These are phyloP conservation scores for Corylus heterophylla DNA, from an alignment of 306 rosid species.

Conservation along the genomic window DNA sequence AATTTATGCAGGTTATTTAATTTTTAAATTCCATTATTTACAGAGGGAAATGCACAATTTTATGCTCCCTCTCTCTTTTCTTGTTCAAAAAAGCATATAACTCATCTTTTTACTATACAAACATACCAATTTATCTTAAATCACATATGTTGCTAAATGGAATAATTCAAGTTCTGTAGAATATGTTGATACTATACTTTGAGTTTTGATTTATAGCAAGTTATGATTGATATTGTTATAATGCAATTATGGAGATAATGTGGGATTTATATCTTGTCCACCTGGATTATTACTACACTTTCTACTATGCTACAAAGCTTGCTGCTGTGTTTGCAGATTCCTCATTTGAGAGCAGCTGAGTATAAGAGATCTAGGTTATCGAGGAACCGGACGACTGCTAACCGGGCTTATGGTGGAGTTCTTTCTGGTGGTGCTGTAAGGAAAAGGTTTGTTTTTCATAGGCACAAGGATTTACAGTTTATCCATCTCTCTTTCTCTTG, in stretches of 20 bases:
- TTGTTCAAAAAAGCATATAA: not conserved
- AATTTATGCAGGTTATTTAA: no score
- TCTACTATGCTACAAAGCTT: not conserved
- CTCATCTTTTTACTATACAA: not conserved
- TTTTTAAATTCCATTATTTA: no score
- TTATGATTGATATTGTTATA: not conserved
- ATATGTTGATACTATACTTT: not conserved
- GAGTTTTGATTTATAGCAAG: not conserved
- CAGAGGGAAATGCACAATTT: no score
- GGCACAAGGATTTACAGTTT: not conserved
- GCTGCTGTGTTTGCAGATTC: slow-evolving; percentile 50
- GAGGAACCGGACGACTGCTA: slow-evolving; percentile 74
- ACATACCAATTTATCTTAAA: no score
- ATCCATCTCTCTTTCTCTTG: not conserved
- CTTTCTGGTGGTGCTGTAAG: slow-evolving; percentile 74
- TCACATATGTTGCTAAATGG: no score
- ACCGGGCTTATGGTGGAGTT: slow-evolving; percentile 76
- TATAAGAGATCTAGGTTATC: slow-evolving; percentile 73
- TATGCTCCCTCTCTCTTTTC: no score
- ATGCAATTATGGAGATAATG: not conserved
- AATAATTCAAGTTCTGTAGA: no score
- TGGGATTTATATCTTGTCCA: not conserved
- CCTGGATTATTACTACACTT: no score
- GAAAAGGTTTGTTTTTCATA: slow-evolving; percentile 58
- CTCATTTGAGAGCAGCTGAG: slow-evolving; percentile 75